Base-by-base conservation (phyloP, 2,329 filamentous ascomycete species). In the Davidsoniella eucalypti region DNA sequence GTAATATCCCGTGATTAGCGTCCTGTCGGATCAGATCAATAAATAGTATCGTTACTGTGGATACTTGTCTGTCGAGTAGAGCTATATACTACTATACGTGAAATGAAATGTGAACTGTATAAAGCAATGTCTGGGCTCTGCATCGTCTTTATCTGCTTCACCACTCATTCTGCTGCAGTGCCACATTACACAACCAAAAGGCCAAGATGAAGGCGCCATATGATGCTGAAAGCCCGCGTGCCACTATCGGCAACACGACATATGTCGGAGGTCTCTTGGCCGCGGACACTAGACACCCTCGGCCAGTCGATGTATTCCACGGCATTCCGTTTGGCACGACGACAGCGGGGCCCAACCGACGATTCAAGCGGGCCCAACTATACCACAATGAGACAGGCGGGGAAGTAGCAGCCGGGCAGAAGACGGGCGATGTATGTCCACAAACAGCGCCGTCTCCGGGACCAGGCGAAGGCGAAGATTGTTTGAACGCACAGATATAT, bases 401-500 rank as follows among this genome's bases (percentile, higher is more conserved):
- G 1, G 47, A 37, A 10, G 26, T 44, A 10, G 12, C 33, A 2
- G 33, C 36, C 2, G 47, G 26, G 26, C 26, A 37, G 7, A 23
- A 38, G 10, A 8, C 12, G 14, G 41, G 41, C 16, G 59, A 61
- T 44, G 52, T 50, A 18, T 54, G 29, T 33, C 29, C 47, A 6
- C 54, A 52, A 18, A 57, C 56, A 16, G 52, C 55, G 21, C 53
- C 61, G 50, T 59, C 58, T n/a, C 60, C 61, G 49, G 59, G 10
- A 10, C 14, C 14, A 39, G 39, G 37, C 3, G 40, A 43, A 33
- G 16, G 66, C 45, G 75, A 78, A 61, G 65, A 74, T 58, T 76
- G 73, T 51, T 63, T 78, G 25, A 71, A 69, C 54, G 58, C 69
- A 6, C 76, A 77, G 56, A 59, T 78, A 12, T 73, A 67, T 55